These are phyloP conservation scores for Aurantiochytrium sp. DNA, from an alignment of 108 stramenopile species.

Conservation along the genomic window DNA sequence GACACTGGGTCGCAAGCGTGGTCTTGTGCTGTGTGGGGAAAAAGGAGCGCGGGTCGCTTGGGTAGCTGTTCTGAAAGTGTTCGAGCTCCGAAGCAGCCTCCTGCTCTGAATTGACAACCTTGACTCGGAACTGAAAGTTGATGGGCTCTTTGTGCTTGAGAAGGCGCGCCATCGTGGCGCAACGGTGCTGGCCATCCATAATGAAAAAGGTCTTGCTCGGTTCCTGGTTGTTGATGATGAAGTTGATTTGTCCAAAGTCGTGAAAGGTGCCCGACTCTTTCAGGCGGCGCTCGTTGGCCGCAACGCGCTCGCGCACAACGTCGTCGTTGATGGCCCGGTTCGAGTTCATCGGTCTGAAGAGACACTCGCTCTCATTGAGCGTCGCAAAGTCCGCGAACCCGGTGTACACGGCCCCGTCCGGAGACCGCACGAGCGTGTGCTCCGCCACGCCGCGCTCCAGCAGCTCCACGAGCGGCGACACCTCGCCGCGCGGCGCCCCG, in stretches of 20 bases:
- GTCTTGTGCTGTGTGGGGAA: neutral
- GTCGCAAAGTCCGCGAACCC: neutral
- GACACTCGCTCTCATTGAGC: neutral
- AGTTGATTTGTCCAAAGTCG: neutral
- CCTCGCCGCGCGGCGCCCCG: too few species aligned
- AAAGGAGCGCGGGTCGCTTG: neutral
- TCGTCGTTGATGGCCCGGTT: neutral
- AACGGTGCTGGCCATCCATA: neutral
- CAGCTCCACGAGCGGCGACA: neutral
- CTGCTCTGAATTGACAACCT: neutral
- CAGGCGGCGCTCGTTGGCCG: neutral
- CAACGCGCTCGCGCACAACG: neutral
- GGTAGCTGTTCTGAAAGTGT: neutral
- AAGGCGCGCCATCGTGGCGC: neutral
- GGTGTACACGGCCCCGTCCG: neutral
- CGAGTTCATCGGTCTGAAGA: neutral
- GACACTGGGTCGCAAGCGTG: neutral
- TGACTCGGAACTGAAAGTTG: neutral
- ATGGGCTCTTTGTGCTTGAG: neutral
- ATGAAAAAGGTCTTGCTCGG: neutral
- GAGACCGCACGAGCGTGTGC: neutral
- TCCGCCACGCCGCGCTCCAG: neutral
- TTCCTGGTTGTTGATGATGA: neutral
- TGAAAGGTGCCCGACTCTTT: neutral
- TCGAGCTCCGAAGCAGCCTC: neutral